phyloP scores from a whole-genome alignment of 2,329 filamentous ascomycete genomes.

The Ophiostoma perfectum region DNA sequence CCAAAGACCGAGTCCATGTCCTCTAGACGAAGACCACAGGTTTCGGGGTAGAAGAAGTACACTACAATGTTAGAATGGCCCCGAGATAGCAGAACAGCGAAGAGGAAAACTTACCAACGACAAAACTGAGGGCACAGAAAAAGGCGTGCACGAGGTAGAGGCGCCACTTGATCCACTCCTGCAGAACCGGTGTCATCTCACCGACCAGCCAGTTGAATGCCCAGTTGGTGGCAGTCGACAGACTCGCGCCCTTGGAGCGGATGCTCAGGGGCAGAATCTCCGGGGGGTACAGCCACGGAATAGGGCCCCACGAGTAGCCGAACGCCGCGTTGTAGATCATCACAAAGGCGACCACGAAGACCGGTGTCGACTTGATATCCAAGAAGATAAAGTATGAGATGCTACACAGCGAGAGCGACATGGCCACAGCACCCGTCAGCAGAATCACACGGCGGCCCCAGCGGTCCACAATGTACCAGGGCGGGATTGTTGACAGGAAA shows the following conservation, averaged over 20 bases:
- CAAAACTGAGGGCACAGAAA: slow-evolving; percentile 91
- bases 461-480: slow-evolving; percentile 93
- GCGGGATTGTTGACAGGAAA: slow-evolving; percentile 83
- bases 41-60: slow-evolving; percentile 96
- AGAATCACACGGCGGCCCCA: slow-evolving; percentile 88
- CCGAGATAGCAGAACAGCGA: background rate
- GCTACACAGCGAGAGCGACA: slow-evolving; percentile 78
- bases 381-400: slow-evolving; percentile 97
- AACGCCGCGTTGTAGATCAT: slow-evolving; percentile 99
- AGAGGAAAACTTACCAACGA: slow-evolving; percentile 54
- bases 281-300: slow-evolving; percentile 97
- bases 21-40: slow-evolving; percentile 87
- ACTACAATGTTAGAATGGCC: slow-evolving; percentile 42
- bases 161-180: slow-evolving; percentile 88
- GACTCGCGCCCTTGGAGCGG: slow-evolving; percentile 89
- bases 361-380: slow-evolving; percentile 71
- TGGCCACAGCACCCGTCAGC: slow-evolving; percentile 80
- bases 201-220: slow-evolving; percentile 97
- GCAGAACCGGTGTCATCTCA: slow-evolving; percentile 87
- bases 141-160: slow-evolving; percentile 94
- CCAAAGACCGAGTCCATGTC: slow-evolving; percentile 96
- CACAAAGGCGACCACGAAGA: slow-evolving; percentile 84
- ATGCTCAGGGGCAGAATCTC: slow-evolving; percentile 96
- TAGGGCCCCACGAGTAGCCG: slow-evolving; percentile 90
- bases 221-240: slow-evolving; percentile 97